These are phyloP conservation scores for Rhexocercosporidium sp. DNA, from an alignment of 2,329 filamentous ascomycete species.

Conservation along the genomic window DNA sequence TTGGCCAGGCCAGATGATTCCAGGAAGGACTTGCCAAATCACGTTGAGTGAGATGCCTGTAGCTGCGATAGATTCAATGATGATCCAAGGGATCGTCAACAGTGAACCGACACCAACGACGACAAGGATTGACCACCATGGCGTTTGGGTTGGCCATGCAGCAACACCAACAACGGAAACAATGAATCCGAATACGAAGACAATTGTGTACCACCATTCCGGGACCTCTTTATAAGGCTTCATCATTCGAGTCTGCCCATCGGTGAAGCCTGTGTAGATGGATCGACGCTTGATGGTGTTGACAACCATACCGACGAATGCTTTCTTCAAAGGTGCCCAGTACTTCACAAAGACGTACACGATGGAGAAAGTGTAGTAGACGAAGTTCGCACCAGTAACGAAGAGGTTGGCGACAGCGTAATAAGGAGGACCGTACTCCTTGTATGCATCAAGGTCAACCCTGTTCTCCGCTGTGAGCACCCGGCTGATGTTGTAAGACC, in stretches of 20 bases:
- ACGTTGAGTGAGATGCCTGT: conserved; percentile 45
- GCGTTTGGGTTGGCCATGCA: conserved; percentile 50
- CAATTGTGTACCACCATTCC: conserved; percentile 55
- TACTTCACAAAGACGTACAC: conserved; percentile 46
- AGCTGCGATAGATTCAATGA: conserved; percentile 55
- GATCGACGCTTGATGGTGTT: conserved; percentile 16
- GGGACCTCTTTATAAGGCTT: conserved; percentile 58
- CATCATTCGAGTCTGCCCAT: conserved; percentile 60
- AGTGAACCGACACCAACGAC: conserved; percentile 51
- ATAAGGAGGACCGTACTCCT: conserved; percentile 43
- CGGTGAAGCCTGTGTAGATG: conserved; percentile 47
- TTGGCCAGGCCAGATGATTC: conserved; percentile 14
- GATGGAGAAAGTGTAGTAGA: conserved; percentile 37
- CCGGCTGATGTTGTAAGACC: conserved; percentile 15
- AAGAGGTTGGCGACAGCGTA: conserved; percentile 43
- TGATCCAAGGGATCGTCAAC: conserved; percentile 52
- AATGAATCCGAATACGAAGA: conserved; percentile 48
- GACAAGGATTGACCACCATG: conserved; percentile 57
- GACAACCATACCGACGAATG: conserved; percentile 39
- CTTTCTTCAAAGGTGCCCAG: conserved; percentile 43
- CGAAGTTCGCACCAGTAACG: conserved; percentile 42
- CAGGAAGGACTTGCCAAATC: conserved; percentile 20
- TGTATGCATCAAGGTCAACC: conserved; percentile 40
- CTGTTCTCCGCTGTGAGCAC: conserved; percentile 7
- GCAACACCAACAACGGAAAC: conserved; percentile 48